Conservation (phyloP, 306 rosid genomes). For the Rosa lucieae region DNA sequence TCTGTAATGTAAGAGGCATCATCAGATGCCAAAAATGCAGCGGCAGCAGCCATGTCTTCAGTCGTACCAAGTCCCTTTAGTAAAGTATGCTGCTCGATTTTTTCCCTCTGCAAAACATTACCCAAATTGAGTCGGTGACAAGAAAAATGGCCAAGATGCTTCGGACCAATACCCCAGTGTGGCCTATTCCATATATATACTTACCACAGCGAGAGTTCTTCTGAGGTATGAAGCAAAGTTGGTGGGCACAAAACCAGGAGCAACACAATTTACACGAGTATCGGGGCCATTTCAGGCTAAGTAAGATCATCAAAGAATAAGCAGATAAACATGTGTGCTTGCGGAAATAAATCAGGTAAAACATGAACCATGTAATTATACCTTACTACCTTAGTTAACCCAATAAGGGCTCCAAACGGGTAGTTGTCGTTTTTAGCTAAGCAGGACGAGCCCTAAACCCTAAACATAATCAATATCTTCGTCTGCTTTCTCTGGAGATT, state of each 20-base stretch:
- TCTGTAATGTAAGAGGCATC: slow-evolving; percentile 94
- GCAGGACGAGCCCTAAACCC: too few species aligned
- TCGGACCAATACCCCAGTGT: neutral
- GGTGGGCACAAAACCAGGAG: slow-evolving; percentile 98
- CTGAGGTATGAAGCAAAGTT: slow-evolving; percentile 70
- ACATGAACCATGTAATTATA: slow-evolving; percentile 27
- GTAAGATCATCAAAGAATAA: slow-evolving; percentile 25
- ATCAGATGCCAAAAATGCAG: slow-evolving; percentile 87
- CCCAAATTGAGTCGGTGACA: slow-evolving; percentile 2
- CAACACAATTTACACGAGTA: slow-evolving; percentile 88
- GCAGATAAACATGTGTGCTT: slow-evolving; percentile 21
- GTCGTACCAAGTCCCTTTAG: slow-evolving; percentile 88
- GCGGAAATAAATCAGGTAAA: neutral
- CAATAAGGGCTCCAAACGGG: slow-evolving; percentile 71
- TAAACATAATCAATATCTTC: too few species aligned
- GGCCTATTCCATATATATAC: slow-evolving; percentile 18
- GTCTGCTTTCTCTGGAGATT: too few species aligned
- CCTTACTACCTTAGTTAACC: slow-evolving; percentile 96
- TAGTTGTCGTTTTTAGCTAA: too few species aligned
- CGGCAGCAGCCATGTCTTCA: slow-evolving; percentile 84
- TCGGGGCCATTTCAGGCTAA: slow-evolving; percentile 89
- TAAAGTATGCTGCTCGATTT: slow-evolving; percentile 54
- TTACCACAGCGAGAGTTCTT: slow-evolving; percentile 44
- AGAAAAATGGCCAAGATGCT: neutral
- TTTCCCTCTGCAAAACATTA: slow-evolving; percentile 49